These are phyloP conservation scores for Taiozyma sp. DNA, from an alignment of 1,139 yeast genomes.

Conservation along the genomic window DNA sequence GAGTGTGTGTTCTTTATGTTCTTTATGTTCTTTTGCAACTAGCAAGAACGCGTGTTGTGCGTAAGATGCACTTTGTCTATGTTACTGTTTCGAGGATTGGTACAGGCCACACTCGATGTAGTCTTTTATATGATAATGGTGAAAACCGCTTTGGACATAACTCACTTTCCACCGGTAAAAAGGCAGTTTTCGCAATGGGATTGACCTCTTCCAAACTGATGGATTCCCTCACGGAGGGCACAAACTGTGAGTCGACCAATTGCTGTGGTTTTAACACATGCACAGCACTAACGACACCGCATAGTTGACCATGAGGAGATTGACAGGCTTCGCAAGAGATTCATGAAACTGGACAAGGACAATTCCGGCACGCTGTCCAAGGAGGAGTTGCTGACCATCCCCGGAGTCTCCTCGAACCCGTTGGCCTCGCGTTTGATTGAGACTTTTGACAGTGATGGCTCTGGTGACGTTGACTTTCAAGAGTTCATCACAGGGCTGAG, in stretches of 20 bases:
- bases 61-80: no score
- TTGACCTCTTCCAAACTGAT: conserved; percentile 62
- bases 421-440: conserved; percentile 87
- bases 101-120: no score
- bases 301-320: conserved; percentile 81
- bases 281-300: neutral
- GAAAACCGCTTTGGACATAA: neutral
- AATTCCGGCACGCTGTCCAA: conserved; percentile 90
- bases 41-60: no score
- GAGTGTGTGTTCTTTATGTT: no score
- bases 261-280: neutral
- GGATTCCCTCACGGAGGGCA: conserved; percentile 68
- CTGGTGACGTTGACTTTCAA: conserved; percentile 92
- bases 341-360: conserved; percentile 93
- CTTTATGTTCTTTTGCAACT: no score
- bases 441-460: conserved; percentile 89
- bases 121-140: no score
- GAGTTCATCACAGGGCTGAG: conserved; percentile 90
- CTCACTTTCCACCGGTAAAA: neutral
- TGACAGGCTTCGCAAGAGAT: conserved; percentile 84
- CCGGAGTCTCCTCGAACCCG: conserved; percentile 90
- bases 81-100: no score
- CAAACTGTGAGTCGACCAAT: conserved; percentile 45
- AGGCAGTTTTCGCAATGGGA: conserved; percentile 44
- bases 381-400: conserved; percentile 85